Evolutionary conservation across 2,329 filamentous ascomycete species (phyloP), one percentile per base, ranked within the genome.

Genomic region (Exserohilum turcica): DNA sequence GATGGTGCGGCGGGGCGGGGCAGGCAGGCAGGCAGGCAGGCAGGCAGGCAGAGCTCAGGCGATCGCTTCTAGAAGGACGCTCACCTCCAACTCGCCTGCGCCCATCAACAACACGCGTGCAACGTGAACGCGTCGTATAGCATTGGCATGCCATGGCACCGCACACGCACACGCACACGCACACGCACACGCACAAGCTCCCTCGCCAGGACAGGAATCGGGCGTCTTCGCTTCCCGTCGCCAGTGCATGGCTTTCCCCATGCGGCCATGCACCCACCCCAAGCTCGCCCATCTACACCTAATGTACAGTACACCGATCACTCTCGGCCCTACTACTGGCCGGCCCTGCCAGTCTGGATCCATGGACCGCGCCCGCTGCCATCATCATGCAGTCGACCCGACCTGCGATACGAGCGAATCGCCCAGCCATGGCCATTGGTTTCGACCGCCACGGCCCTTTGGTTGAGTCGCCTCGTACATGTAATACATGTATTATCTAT

Each of bases 61-160:
- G 47, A 39, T 48, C 54, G 43, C 46, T 50, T 57, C 54, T 46
- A 54, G 54, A 57, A 57, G 51, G 27, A 36, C 32, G 33, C 27
- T 35, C 27, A 36, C 13, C 44, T 35, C n/a, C n/a, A n/a, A n/a
- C n/a, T 21, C 31, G 37, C 15, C n/a, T 36, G 18, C 16, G 10
- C 27, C 45, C 45, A 37, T 15, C 37, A 29, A 27, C 35, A 48
- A 21, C 31, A 56, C 49, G 36, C 44, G 44, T 38, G n/a, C n/a
- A n/a, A n/a, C n/a, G n/a, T n/a, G n/a, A n/a, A 27, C 35, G 29
- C 37, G 21, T 32, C 31, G 10, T n/a, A 13, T n/a, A 32, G 12
- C 10, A n/a, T 31, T 5, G 4, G 33, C 9, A 4, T 21, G 24
- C 13, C 21, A 21, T 15, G n/a, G 18, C 12, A n/a, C 5, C 28